phyloP scores from a whole-genome alignment of 441 rosid species.

The Melastoma candidum region DNA sequence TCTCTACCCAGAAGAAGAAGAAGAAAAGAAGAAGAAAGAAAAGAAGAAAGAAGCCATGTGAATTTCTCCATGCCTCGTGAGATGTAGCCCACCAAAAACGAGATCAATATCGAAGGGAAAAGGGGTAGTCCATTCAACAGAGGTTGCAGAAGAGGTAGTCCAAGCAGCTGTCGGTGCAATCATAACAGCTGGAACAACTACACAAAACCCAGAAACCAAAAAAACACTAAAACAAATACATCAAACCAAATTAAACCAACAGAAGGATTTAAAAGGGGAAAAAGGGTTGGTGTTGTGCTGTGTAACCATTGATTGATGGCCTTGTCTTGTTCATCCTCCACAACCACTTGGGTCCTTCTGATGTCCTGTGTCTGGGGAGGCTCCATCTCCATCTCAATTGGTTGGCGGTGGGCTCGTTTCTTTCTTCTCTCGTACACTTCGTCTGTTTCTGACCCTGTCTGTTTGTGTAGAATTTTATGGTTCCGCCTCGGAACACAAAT shows the following conservation, averaged over 20 bases:
- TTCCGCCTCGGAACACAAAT: too few relatives aligned
- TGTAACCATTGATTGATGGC: slow-evolving; percentile 35
- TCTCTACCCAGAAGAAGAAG: too few relatives aligned
- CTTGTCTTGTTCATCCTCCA: slow-evolving; percentile 36
- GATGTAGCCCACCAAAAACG: too few relatives aligned
- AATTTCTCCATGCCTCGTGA: too few relatives aligned
- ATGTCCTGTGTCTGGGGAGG: slow-evolving; percentile 37
- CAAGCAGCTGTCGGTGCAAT: slow-evolving; percentile 38
- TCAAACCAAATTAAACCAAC: neutral
- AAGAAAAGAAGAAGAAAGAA: too few relatives aligned
- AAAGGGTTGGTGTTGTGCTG: too few relatives aligned
- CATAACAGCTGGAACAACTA: slow-evolving; percentile 51
- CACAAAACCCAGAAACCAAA: slow-evolving; percentile 6
- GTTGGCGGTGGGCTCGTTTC: neutral
- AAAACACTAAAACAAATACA: neutral
- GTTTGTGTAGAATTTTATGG: too few relatives aligned
- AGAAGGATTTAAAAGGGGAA: neutral
- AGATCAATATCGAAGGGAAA: too few relatives aligned
- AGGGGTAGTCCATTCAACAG: slow-evolving; percentile 12
- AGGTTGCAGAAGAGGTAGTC: slow-evolving; percentile 38
- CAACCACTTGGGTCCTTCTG: slow-evolving; percentile 20
- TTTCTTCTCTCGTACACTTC: neutral
- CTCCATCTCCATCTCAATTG: slow-evolving; percentile 24
- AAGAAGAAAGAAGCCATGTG: too few relatives aligned
- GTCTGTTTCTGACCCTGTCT: neutral